These are phyloP conservation scores for Tolypocladium tundrense DNA, from an alignment of 2,329 filamentous ascomycete species.

Conservation along the genomic window DNA sequence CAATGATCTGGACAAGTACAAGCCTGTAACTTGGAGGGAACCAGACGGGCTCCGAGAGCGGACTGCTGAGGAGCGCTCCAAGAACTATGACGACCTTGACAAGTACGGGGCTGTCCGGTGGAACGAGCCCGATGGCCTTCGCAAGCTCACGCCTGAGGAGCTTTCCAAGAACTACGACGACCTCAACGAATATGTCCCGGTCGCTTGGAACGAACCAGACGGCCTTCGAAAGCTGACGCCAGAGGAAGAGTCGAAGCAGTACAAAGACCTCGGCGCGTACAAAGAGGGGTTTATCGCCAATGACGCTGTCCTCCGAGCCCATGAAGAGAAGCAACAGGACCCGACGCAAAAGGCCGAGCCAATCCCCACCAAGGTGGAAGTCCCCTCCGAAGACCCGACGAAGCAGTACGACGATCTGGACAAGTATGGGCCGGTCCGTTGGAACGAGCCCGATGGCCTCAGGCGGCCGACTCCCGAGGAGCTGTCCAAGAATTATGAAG, in stretches of 20 bases:
- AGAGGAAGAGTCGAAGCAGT: slow-evolving; percentile 19
- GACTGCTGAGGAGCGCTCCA: slow-evolving; percentile 23
- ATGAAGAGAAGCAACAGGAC: slow-evolving; percentile 6
- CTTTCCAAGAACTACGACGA: slow-evolving; percentile 29
- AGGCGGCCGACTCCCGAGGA: slow-evolving; percentile 23
- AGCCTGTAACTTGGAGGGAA: slow-evolving; percentile 25
- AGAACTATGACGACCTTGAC: slow-evolving; percentile 28
- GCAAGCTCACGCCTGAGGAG: slow-evolving; percentile 21
- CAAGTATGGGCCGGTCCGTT: slow-evolving; percentile 22
- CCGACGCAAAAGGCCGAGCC: slow-evolving; percentile 5
- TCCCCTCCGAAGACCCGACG: slow-evolving; percentile 22
- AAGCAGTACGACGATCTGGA: slow-evolving; percentile 29
- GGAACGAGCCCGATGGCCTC: slow-evolving; percentile 26
- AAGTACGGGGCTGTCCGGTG: slow-evolving; percentile 22
- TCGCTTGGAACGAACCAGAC: slow-evolving; percentile 18
- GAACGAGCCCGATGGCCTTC: slow-evolving; percentile 27
- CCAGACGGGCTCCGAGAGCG: slow-evolving; percentile 26
- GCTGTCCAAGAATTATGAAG: slow-evolving; percentile 26
- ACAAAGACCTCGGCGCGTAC: slow-evolving; percentile 26
- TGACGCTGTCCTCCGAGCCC: slow-evolving; percentile 6
- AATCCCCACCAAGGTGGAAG: slow-evolving; percentile 4
- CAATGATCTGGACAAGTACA: slow-evolving; percentile 31
- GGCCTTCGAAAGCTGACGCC: slow-evolving; percentile 13
- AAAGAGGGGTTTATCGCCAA: slow-evolving; percentile 2
- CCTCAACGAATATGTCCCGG: slow-evolving; percentile 21